Evolutionary conservation across 352 stramenopile genomes (phyloP), one percentile per base, ranked within the genome.

Genomic region (Pythium grandisporangium): DNA sequence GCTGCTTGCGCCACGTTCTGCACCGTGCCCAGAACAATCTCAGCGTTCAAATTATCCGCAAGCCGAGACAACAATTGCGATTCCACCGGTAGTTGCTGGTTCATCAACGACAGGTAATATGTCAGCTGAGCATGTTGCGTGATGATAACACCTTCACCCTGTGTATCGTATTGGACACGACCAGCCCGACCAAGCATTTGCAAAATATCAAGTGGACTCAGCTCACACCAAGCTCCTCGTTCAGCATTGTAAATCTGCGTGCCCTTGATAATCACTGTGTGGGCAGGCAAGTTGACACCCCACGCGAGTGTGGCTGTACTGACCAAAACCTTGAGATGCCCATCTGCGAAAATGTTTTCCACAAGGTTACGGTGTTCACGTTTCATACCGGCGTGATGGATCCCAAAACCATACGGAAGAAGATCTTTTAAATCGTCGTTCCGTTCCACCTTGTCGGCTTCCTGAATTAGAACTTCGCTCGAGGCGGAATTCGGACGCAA

Each of bases 261-360:
- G n/a, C 97, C 97, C 70, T 99, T 99, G 60, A 99, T 99, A 52
- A 99, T 99, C 13, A 99, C 97, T 5, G 96, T 98, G 67, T 99
- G 96, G 1, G 96, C 96, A 5, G 97, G 97, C 36, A 99, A 65
- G 63, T 99, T 99, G 17, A 99, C 96, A 66, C 97, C 97, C 97
- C 97, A 99, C 1, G 97, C 97, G 13, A 99, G 71, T 25, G 97
- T 99, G 25, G 96, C 96, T 6, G 97, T 99, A 34, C 87, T 98
- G 40, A 97, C 93, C 16, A 99, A 63, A 5, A 99, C 96, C 51
- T 91, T 85, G 48, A 99, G 85, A 48, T 99, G 95, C 13, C 96
- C 94, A 49, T 95, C 92, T 27, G 91, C 93, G 58, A 99, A 99
- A 10, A 99, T 73, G 39, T 99, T 97, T 68, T 99, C 97, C 2